These are phyloP conservation scores for Cerioporus squamosus DNA, from an alignment of 1,284 basidiomycete species.

Conservation along the genomic window DNA sequence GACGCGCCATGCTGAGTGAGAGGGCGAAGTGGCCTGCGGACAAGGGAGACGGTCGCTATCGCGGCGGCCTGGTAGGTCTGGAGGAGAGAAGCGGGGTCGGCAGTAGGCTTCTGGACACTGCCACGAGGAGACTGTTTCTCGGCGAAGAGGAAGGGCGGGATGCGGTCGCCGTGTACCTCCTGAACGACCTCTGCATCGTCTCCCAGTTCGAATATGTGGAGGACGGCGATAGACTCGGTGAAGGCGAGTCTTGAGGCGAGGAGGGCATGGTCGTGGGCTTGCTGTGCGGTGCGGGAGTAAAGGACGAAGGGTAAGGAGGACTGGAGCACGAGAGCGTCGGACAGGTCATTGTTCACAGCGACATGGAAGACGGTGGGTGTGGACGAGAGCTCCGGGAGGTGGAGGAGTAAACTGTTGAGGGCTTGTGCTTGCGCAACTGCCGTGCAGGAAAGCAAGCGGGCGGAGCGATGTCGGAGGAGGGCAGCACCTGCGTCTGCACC, in stretches of 20 bases:
- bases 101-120: slow-evolving; percentile 17
- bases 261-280: slow-evolving; percentile 76
- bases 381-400: slow-evolving; percentile 58
- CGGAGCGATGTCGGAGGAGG: slow-evolving; percentile 43
- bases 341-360: slow-evolving; percentile 56
- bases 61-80: slow-evolving; percentile 68
- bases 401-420: slow-evolving; percentile 57
- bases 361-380: slow-evolving; percentile 64
- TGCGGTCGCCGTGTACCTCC: slow-evolving; percentile 59
- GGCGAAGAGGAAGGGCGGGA: slow-evolving; percentile 61
- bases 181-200: slow-evolving; percentile 37
- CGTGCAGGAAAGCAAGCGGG: slow-evolving; percentile 57
- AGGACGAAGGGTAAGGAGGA: slow-evolving; percentile 64
- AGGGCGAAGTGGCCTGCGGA: slow-evolving; percentile 66
- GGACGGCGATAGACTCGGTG: slow-evolving; percentile 63
- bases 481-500: slow-evolving; percentile 64
- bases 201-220: slow-evolving; percentile 77
- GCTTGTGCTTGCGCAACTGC: slow-evolving; percentile 48
- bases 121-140: slow-evolving; percentile 37
- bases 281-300: slow-evolving; percentile 64
- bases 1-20: slow-evolving; percentile 47
- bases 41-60: slow-evolving; percentile 62
- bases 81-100: slow-evolving; percentile 42
- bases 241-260: slow-evolving; percentile 73
- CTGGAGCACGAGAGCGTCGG: slow-evolving; percentile 60